These are phyloP conservation scores for Podospora tetraspora DNA, from an alignment of 495 filamentous ascomycete genomes.

Conservation along the genomic window DNA sequence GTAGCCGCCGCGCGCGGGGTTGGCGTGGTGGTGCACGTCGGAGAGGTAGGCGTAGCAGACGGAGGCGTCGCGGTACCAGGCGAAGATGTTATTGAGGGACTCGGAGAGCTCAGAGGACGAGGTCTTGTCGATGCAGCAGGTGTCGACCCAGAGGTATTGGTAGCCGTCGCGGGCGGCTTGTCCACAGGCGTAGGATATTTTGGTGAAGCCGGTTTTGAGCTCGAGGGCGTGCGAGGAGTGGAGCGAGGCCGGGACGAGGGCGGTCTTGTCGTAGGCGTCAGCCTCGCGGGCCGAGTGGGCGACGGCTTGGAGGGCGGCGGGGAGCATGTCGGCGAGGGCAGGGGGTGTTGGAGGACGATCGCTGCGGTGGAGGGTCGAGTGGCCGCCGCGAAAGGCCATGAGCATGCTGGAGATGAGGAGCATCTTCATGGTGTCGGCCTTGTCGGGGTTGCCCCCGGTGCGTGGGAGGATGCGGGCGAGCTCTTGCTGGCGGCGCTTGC, in stretches of 20 bases:
- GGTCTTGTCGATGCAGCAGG: slow-evolving; percentile 25
- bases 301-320: background rate
- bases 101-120: slow-evolving; percentile 25
- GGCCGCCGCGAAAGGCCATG: slow-evolving; percentile 21
- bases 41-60: slow-evolving; percentile 26
- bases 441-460: slow-evolving; percentile 5
- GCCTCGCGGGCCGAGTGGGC: background rate
- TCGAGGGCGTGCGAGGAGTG: slow-evolving; percentile 15
- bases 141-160: slow-evolving; percentile 25
- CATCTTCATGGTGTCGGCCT: slow-evolving; percentile 21
- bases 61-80: slow-evolving; percentile 18
- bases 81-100: slow-evolving; percentile 27
- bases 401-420: slow-evolving; percentile 27
- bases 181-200: slow-evolving; percentile 19
- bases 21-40: slow-evolving; percentile 20
- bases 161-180: slow-evolving; percentile 21
- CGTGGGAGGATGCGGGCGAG: slow-evolving; percentile 5
- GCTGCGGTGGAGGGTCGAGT: background rate
- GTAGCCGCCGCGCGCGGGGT: slow-evolving; percentile 19
- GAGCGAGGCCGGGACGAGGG: slow-evolving; percentile 4
- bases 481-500: slow-evolving; percentile 9
- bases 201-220: slow-evolving; percentile 22
- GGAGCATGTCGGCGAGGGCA: background rate
- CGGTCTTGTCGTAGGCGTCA: background rate
- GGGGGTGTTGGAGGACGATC: background rate